Evolutionary conservation across 2,329 filamentous ascomycete species (phyloP), one percentile per base, ranked within the genome.

Genomic region (Diaporthe citrichinensis): DNA sequence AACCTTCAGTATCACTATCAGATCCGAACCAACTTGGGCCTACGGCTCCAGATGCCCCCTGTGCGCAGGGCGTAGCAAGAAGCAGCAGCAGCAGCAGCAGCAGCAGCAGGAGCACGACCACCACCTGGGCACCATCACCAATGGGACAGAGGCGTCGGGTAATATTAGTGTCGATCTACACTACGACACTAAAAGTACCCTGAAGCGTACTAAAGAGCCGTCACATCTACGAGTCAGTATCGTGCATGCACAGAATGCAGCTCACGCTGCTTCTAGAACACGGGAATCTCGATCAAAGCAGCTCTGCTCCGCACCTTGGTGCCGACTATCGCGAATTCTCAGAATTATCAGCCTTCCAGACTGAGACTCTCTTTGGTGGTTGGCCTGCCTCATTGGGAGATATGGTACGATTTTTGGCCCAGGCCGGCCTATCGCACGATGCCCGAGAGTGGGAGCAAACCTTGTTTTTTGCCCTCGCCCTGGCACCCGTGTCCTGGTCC

Each of bases 401-500:
- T 9, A 69, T 55, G 65, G 65, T 55, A 69, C 65, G 65, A 55
- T 41, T 69, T 68, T 55, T 69, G 65, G 46, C 49, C 65, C 34
- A 51, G 46, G 65, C 65, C 34, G 34, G 46, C 65, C 65, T 68
- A 68, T 68, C 46, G 49, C 20, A 44, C 46, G 0, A 39, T 53
- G 65, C 20, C 28, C 49, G 46, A 34, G 28, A 14, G 49, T 55
- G 6, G 31, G 49, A 41, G 46, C 15, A 69, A 69, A 69, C 49
- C 65, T 69, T 69, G 31, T 55, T 55, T 65, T 61, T 31, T 67
- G 34, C 46, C 65, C 49, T 69, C 65, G 49, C 17, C 65, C 49
- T 41, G 49, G 49, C n/a, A 55, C 65, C 65, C 49, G 55, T 55
- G 49, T 55, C 65, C 49, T 41, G n/a, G 65, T 55, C 65, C 4